phyloP scores from a whole-genome alignment of 345 rosid species.

The Pistacia atlantica region DNA sequence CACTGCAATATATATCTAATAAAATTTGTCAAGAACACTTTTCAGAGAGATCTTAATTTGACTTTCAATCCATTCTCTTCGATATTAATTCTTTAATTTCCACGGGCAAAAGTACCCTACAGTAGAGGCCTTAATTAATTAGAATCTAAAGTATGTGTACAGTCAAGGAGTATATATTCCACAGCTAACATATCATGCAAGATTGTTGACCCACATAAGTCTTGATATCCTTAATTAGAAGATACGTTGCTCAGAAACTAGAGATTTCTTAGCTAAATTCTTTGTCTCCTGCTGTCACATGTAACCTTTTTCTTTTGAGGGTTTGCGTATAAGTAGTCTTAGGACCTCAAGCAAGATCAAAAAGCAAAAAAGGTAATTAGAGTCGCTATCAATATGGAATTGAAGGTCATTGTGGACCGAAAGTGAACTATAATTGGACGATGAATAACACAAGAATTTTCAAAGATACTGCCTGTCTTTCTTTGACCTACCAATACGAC shows the following conservation, averaged over 20 bases:
- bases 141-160: not conserved
- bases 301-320: not conserved
- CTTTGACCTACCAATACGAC: slow-evolving; percentile 7
- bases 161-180: not conserved
- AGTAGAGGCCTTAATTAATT: not conserved
- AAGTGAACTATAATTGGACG: slow-evolving; percentile 22
- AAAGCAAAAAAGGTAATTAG: not conserved
- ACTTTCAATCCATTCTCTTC: not conserved
- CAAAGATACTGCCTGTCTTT: slow-evolving; percentile 10
- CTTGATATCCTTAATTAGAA: not conserved
- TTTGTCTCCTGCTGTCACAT: not conserved
- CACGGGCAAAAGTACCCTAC: not conserved
- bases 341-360: not conserved
- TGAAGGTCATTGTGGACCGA: slow-evolving; percentile 9
- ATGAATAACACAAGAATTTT: not conserved
- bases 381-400: not conserved
- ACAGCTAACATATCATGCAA: not conserved
- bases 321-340: not conserved
- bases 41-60: too few relatives aligned
- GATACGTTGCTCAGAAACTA: not conserved
- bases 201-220: not conserved
- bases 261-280: not conserved
- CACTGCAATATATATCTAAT: not conserved
- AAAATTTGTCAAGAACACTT: too few relatives aligned
- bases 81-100: not conserved